Percentiles rank a stretch among this genome's conserved stretches.
Evolutionary conservation across 345 rosid genomes (phyloP).

Genomic region (Bruguiera gymnorhiza): DNA sequence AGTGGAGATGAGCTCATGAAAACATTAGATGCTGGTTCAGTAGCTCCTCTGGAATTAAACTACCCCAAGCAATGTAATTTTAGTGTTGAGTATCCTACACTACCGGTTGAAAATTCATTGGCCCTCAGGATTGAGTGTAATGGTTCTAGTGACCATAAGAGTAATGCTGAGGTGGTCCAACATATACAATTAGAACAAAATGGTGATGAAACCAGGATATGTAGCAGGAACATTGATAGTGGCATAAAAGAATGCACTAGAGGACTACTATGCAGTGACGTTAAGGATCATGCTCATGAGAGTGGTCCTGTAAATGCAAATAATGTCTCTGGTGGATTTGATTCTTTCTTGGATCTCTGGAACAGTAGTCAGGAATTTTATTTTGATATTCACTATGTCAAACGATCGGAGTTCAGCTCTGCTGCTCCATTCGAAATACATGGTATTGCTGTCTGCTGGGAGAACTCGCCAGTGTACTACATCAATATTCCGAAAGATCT

Average conservation of each 20-base stretch:
- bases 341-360: slow-evolving; percentile 86
- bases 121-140: not conserved
- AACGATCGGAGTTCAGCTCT: slow-evolving; percentile 45
- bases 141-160: slow-evolving; percentile 17
- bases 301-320: slow-evolving; percentile 75
- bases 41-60: slow-evolving; percentile 36
- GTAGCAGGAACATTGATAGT: slow-evolving; percentile 13
- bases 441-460: slow-evolving; percentile 94
- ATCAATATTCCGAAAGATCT: slow-evolving; percentile 79
- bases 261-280: slow-evolving; percentile 24
- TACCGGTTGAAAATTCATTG: slow-evolving; percentile 24
- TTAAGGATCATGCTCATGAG: slow-evolving; percentile 39
- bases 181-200: slow-evolving; percentile 19
- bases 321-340: slow-evolving; percentile 67
- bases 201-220: slow-evolving; percentile 20
- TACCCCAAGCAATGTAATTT: slow-evolving; percentile 19
- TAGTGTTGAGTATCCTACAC: slow-evolving; percentile 27
- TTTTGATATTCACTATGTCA: slow-evolving; percentile 82
- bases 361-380: slow-evolving; percentile 56
- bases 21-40: slow-evolving; percentile 32
- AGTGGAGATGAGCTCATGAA: slow-evolving; percentile 36
- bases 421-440: slow-evolving; percentile 61
- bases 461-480: slow-evolving; percentile 75
- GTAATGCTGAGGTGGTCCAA: slow-evolving; percentile 17
- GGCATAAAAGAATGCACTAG: slow-evolving; percentile 15